Base-by-base conservation (phyloP, 2,329 filamentous ascomycete genomes). In the Phoma sp. region DNA sequence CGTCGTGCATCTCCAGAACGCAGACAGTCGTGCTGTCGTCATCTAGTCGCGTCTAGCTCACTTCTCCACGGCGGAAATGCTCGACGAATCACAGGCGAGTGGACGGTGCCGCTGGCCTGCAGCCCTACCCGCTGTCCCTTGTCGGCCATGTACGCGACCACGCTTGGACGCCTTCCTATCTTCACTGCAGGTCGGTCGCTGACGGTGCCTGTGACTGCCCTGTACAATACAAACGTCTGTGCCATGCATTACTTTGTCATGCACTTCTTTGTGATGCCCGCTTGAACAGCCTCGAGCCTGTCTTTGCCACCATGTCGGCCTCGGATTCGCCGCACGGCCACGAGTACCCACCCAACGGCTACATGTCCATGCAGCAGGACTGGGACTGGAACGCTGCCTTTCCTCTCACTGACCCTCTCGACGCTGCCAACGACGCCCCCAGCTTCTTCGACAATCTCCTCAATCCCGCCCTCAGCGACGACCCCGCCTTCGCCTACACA, bases 41-140 rank as follows among this genome's bases (percentile, higher is more conserved):
- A 55, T 51, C 5, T 21, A 19, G 47, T 36, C 51, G 46, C 51
- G 46, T 51, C 48, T 48, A 48, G 47, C 43, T 36, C 40, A 10
- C 32, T 5, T 36, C 50, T 33, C 46, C 46, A 33, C 46, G 5
- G 25, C 9, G 19, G 19, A 32, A 12, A 21, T 32, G 3, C 8
- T 21, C 1, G 41, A 22, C 52, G 45, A 55, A 50, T 50, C 52
- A 55, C 12, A 9, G 24, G 33, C 24, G 0, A 17, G 40, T 15
- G 36, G 37, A 37, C 27, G 37, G 36, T 8, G 8, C 7, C 17
- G 15, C 19, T 15, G 24, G 7, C n/a, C 43, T 44, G 37, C 54
- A 57, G 54, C 48, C 48, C 54, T 57, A 52, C 53, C 43, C 51
- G 51, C 35, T 38, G 44, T 43, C 39, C 43, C 51, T 54, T 48